Evolutionary conservation across 805 yeast genomes (phyloP).

Genomic region (Suhomyces vadensis): DNA sequence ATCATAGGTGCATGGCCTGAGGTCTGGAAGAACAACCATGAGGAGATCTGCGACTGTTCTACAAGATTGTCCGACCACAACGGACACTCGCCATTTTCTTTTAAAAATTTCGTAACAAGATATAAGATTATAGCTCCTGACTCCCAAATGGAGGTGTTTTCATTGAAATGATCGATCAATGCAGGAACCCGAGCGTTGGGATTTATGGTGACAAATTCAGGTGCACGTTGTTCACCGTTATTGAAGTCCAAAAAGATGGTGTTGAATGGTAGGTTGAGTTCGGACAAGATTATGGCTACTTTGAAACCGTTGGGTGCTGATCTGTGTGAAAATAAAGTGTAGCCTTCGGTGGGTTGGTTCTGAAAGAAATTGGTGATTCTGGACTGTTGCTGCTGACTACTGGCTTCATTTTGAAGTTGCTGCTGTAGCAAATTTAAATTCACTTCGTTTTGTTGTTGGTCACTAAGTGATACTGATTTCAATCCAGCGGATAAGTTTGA

Average conservation of each 20-base stretch:
- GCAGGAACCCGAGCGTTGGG: constrained; percentile 98
- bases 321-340: constrained; percentile 76
- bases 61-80: constrained; percentile 77
- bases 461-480: constrained; percentile 42
- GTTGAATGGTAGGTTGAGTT: constrained; percentile 73
- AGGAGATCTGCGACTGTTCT: constrained; percentile 80
- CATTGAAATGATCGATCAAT: constrained; percentile 81
- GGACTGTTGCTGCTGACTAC: constrained; percentile 47
- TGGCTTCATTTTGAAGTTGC: constrained; percentile 44
- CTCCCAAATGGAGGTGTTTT: constrained; percentile 87
- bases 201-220: constrained; percentile 89
- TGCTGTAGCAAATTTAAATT: constrained; percentile 45
- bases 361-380: constrained; percentile 71
- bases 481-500: constrained; percentile 49
- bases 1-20: constrained; percentile 99
- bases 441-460: constrained; percentile 44
- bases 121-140: constrained; percentile 89
- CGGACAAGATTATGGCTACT: constrained; percentile 87
- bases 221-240: constrained; percentile 86
- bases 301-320: constrained; percentile 96
- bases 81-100: constrained; percentile 66
- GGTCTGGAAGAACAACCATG: constrained; percentile 94
- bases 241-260: constrained; percentile 86
- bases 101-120: constrained; percentile 65
- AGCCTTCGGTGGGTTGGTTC: constrained; percentile 78